These are phyloP conservation scores for Venturia nashicola DNA, from an alignment of 2,329 filamentous ascomycete genomes.

Conservation along the genomic window DNA sequence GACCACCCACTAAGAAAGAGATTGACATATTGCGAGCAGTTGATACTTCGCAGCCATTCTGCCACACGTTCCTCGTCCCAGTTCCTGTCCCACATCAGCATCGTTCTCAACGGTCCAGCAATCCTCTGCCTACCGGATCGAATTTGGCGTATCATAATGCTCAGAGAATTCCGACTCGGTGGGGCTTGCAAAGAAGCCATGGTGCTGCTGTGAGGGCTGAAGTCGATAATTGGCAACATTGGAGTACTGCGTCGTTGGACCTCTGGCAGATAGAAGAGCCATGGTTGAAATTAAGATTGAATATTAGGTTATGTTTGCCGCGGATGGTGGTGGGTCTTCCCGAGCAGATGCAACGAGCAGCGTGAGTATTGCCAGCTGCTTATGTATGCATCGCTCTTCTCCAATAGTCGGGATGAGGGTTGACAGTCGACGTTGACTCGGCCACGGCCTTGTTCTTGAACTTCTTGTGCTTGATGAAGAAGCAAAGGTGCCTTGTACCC, in stretches of 20 bases:
- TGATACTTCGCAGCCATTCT: slow-evolving; percentile 82
- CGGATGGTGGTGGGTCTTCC: background rate
- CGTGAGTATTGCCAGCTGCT: background rate
- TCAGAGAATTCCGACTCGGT: slow-evolving; percentile 92
- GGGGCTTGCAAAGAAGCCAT: slow-evolving; percentile 59
- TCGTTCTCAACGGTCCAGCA: background rate
- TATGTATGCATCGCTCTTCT: background rate
- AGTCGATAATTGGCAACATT: slow-evolving; percentile 19
- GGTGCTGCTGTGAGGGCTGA: slow-evolving; percentile 26
- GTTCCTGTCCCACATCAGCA: slow-evolving; percentile 27
- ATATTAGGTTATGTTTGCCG: background rate
- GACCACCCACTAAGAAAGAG: slow-evolving; percentile 54
- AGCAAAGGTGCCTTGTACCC: background rate
- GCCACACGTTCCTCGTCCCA: slow-evolving; percentile 90
- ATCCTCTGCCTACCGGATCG: slow-evolving; percentile 24
- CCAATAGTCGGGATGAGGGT: background rate
- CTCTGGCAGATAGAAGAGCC: slow-evolving; percentile 11
- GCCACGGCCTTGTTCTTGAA: background rate
- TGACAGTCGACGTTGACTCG: background rate
- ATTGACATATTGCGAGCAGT: slow-evolving; percentile 87
- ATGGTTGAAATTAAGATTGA: slow-evolving; percentile 3
- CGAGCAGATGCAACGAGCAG: background rate
- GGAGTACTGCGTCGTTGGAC: slow-evolving; percentile 3
- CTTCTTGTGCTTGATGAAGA: background rate
- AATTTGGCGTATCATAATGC: slow-evolving; percentile 56